Base-by-base conservation (phyloP, 306 rosid species). In the Acacia crassicarpa region DNA sequence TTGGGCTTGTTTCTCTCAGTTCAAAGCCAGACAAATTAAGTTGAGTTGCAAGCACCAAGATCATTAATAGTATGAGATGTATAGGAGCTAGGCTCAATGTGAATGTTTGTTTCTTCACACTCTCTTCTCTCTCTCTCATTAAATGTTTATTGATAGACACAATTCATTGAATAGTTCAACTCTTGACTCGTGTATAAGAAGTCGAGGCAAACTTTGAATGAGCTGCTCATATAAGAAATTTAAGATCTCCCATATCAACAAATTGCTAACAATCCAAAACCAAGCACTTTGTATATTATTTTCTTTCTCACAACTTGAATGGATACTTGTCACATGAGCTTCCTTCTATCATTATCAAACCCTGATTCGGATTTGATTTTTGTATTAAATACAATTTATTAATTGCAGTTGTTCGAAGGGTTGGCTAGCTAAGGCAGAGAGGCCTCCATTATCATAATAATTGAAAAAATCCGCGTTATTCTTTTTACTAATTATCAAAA, bases 81-180 rank as follows among this genome's bases (percentile, higher is more conserved):
- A 38, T 38, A 67, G 43, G 68, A 62, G 43, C 41, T 13, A 56
- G 65, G 41, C 72, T 80, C 81, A 70, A 75, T 81, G 61, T 79
- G 84, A 85, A 81, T 85, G 86, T 81, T 76, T 79, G 87, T 72
- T 80, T 44, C 12, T 49, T 19, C 41, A 38, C 53, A 40, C 51
- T 6, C 56, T 4, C 67, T 49, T 72, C 9, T 62, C 56, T 20
- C 43, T 72, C 69, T 62, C 6, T 23, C 59, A 38, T 25, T 65
- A 53, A 67, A 44, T 62, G 38, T 71, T 4, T 74, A 71, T 46
- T 40, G 79, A 73, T 75, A 79, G 75, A 86, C 81, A 49, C 62
- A 58, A 80, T 81, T 77, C 82, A 80, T 78, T 68, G 76, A 78
- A 38, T 70, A 83, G 77, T 72, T 67, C 75, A 84, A 58, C 32